phyloP scores from a whole-genome alignment of 2,329 filamentous ascomycete genomes.

The Cryphonectria naterciae region DNA sequence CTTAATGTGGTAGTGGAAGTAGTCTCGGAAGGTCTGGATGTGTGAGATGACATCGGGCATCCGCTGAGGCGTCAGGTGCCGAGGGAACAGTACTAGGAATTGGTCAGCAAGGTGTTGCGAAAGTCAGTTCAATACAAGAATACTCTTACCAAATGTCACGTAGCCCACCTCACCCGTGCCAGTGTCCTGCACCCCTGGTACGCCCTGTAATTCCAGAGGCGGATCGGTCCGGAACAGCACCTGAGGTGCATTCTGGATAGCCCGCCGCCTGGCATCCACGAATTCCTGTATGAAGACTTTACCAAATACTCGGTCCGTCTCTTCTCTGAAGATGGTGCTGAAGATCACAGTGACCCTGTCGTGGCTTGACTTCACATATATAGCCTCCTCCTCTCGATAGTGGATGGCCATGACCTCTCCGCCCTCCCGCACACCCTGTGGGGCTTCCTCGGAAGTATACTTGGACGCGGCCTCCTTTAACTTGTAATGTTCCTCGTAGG shows the following conservation, averaged over 20 bases:
- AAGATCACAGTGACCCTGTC: constrained; percentile 99
- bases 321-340: constrained; percentile 96
- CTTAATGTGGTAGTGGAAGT: constrained; percentile 99
- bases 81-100: constrained; percentile 82
- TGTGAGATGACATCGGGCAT: constrained; percentile 97
- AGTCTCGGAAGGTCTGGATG: constrained; percentile 99
- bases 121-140: not conserved
- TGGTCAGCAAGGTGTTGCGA: constrained; percentile 27
- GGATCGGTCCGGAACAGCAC: constrained; percentile 95
- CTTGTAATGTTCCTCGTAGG: constrained; percentile 89
- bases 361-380: constrained; percentile 97
- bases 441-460: constrained; percentile 91
- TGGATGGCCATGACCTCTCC: constrained; percentile 95
- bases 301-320: constrained; percentile 95
- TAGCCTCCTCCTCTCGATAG: constrained; percentile 97
- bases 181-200: constrained; percentile 78
- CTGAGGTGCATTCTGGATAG: constrained; percentile 97
- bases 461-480: constrained; percentile 87
- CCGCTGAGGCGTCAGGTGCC: constrained; percentile 87
- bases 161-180: constrained; percentile 90
- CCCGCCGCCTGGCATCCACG: constrained; percentile 90
- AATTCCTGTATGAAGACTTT: constrained; percentile 99
- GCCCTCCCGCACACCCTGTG: constrained; percentile 86
- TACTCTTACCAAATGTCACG: constrained; percentile 85
- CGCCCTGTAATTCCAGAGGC: constrained; percentile 84